Conservation (phyloP, 345 rosid species). For the Schrenkiella parvula region DNA sequence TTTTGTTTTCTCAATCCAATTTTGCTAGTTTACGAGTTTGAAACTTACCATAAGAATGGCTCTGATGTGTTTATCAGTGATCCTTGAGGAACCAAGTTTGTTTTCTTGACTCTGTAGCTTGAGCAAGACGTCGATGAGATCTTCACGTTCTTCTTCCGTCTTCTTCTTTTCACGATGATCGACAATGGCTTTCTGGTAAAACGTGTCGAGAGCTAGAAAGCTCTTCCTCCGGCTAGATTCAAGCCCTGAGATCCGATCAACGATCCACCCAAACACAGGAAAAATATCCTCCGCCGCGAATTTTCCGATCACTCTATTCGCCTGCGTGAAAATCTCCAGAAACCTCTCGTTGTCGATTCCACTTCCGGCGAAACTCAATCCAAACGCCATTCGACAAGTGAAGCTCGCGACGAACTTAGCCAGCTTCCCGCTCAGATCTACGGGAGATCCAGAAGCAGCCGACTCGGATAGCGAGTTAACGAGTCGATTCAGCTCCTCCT, state of each 20-base stretch:
- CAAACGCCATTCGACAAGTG: slow-evolving; percentile 32
- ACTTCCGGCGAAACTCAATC: slow-evolving; percentile 26
- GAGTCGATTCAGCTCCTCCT: slow-evolving; percentile 36
- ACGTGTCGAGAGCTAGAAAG: slow-evolving; percentile 24
- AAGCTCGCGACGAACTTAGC: slow-evolving; percentile 27
- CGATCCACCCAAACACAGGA: slow-evolving; percentile 29
- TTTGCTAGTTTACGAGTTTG: too few species aligned
- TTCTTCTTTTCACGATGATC: slow-evolving; percentile 28
- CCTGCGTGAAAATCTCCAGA: slow-evolving; percentile 19
- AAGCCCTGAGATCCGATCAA: slow-evolving; percentile 27
- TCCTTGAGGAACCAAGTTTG: slow-evolving; percentile 23
- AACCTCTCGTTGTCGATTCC: slow-evolving; percentile 29
- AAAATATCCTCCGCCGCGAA: slow-evolving; percentile 33
- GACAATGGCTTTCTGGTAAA: slow-evolving; percentile 28
- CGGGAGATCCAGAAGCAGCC: slow-evolving; percentile 15
- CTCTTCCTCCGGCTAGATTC: slow-evolving; percentile 29
- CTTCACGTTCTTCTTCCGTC: slow-evolving; percentile 26
- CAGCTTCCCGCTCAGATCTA: slow-evolving; percentile 31
- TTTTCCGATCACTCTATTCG: slow-evolving; percentile 27
- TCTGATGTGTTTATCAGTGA: slow-evolving; percentile 35
- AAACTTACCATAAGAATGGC: slow-evolving; percentile 32
- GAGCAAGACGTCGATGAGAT: slow-evolving; percentile 30
- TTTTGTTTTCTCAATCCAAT: too few species aligned
- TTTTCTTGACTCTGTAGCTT: slow-evolving; percentile 29
- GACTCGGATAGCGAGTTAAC: slow-evolving; percentile 23